Evolutionary conservation across 108 stramenopile species (phyloP), one percentile per base, ranked within the genome.

Genomic region (Cylindrotheca fusiformis): DNA sequence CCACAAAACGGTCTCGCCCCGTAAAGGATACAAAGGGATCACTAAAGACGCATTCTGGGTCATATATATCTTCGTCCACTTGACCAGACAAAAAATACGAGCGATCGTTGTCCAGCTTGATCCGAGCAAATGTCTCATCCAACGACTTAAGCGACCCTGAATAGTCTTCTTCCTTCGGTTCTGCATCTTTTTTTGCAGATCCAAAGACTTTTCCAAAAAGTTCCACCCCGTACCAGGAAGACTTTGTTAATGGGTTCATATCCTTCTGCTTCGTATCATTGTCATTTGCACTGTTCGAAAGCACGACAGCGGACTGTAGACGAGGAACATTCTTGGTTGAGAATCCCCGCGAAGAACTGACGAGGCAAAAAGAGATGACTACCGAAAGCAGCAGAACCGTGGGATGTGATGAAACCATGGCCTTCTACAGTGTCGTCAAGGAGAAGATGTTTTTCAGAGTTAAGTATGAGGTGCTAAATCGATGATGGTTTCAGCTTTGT

Each of bases 1-100:
- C 83, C 54, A 93, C 84, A 64, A 96, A 96, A 8, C 95, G 82
- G 25, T 90, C 79, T 27, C 91, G 77, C 25, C 95, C 95, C 17
- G 55, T 24, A 74, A 96, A 96, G 0, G 86, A 69, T 17, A 93
- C 91, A 71, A 96, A 96, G 21, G 95, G 95, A 79, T 96, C 95
- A 4, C 86, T 72, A 79, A 94, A 96, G 4, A 75, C 65, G 67
- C 95, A 96, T 14, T 91, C 65, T 26, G 74, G 73, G 54, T 83
- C 93, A 68, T 96, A 96, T 46, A 91, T 82, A 3, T 71, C 60
- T 48, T 72, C 60, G 69, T 96, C 95, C 52, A 94, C 88, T 36
- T 84, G 64, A 5, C 95, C 95, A 21, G 84, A 85, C 24, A 96
- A 68, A 72, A 96, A 96, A 65, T 96, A 96, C 10, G 64, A 68